A percentile compares a stretch with the other conserved stretches of the same genome.
phyloP scores from a whole-genome alignment of 305 asterid genomes.

The Stenogyne calaminthoides region DNA sequence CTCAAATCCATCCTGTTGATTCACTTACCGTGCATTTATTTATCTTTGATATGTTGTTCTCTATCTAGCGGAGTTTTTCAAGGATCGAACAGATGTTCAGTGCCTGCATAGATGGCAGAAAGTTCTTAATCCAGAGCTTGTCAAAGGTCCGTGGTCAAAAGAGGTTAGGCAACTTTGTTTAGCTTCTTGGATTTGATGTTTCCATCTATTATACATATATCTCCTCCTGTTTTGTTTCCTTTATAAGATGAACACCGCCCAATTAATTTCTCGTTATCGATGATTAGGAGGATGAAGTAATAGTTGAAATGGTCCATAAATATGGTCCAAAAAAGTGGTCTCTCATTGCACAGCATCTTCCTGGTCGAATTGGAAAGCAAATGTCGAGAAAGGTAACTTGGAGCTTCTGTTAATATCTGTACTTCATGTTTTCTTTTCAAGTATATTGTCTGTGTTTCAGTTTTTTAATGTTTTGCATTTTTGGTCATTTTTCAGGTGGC shows the following conservation, averaged over 20 bases:
- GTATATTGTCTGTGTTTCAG: no score
- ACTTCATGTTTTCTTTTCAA: no score
- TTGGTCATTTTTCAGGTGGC: no score
- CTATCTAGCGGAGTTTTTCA: conserved; percentile 89
- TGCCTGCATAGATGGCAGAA: conserved; percentile 99
- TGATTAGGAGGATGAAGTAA: conserved; percentile 88
- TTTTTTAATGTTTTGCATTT: no score
- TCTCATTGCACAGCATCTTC: conserved; percentile 91
- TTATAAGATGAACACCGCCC: conserved; percentile 24
- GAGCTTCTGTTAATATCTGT: no score
- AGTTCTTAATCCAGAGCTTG: conserved; percentile 98
- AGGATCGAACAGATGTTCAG: conserved; percentile 98
- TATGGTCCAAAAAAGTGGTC: conserved; percentile 99
- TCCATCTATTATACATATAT: conserved; percentile 10
- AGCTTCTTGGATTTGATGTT: conserved; percentile 7
- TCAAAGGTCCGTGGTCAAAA: conserved; percentile 99
- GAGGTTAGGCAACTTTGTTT: conserved; percentile 58
- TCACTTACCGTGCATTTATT: conserved; percentile 13
- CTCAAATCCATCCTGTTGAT: not conserved
- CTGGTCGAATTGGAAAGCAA: conserved; percentile 98
- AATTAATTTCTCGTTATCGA: conserved; percentile 23
- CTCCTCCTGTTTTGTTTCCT: conserved; percentile 13
- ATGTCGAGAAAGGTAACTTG: no score
- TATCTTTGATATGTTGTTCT: conserved; percentile 27
- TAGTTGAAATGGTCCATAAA: conserved; percentile 71